Evolutionary conservation across 2,329 filamentous ascomycete species (phyloP).

Genomic region (Zasmidium angulare): DNA sequence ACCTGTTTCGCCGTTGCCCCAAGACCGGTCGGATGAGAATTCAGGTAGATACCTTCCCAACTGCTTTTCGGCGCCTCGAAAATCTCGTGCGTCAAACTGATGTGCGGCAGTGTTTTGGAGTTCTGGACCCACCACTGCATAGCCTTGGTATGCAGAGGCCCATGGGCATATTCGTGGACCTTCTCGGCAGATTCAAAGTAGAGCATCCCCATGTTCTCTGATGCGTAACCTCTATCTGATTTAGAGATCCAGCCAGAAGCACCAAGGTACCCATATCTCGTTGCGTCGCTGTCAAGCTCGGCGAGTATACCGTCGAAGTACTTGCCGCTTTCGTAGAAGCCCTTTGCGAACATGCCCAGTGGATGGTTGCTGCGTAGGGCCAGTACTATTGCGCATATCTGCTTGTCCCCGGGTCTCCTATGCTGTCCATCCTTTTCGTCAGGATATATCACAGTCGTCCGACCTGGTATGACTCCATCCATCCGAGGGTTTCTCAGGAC

Average conservation of each 20-base stretch:
- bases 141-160: slow-evolving; percentile 14
- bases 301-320: slow-evolving; percentile 12
- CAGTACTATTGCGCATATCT: slow-evolving; percentile 16
- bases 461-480: slow-evolving; percentile 28
- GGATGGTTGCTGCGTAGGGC: slow-evolving; percentile 18
- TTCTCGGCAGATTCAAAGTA: slow-evolving; percentile 17
- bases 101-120: slow-evolving; percentile 4
- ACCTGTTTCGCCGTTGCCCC: slow-evolving; percentile 16
- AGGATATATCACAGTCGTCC: slow-evolving; percentile 14
- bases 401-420: slow-evolving; percentile 6
- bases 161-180: slow-evolving; percentile 18
- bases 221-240: slow-evolving; percentile 3
- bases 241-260: slow-evolving; percentile 5
- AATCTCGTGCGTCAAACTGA: slow-evolving; percentile 19
- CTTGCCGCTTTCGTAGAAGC: slow-evolving; percentile 16
- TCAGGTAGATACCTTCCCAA: slow-evolving; percentile 18
- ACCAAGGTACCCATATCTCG: slow-evolving; percentile 14
- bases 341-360: slow-evolving; percentile 19
- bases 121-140: slow-evolving; percentile 15
- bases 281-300: slow-evolving; percentile 12
- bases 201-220: slow-evolving; percentile 15
- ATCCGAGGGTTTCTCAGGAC: slow-evolving; percentile 35
- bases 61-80: slow-evolving; percentile 11
- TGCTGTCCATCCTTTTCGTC: slow-evolving; percentile 14
- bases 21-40: slow-evolving; percentile 15